These are phyloP conservation scores for Hygrophila difformis DNA, from an alignment of 257 asterid genomes.

Conservation along the genomic window DNA sequence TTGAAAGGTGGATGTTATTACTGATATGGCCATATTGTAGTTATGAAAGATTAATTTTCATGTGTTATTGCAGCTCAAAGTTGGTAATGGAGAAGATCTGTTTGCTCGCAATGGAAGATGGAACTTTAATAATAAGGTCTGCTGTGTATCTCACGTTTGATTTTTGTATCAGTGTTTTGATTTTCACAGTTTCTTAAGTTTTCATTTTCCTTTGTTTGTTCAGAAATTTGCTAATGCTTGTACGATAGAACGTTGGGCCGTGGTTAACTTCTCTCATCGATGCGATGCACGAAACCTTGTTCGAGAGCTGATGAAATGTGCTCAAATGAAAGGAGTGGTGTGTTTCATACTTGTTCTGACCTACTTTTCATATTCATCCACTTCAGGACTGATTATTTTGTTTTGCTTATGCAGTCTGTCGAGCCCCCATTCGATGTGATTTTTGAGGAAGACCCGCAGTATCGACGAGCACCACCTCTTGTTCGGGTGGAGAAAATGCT, in stretches of 20 bases:
- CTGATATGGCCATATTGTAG: neutral
- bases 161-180: neutral
- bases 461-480: conserved; percentile 58
- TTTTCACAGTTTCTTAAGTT: conserved; percentile 4
- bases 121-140: conserved; percentile 82
- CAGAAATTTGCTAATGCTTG: conserved; percentile 60
- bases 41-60: neutral
- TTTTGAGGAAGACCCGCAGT: conserved; percentile 59
- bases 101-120: conserved; percentile 77
- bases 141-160: neutral
- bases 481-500: conserved; percentile 82
- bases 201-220: conserved; percentile 3
- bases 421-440: conserved; percentile 53
- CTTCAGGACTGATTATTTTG: no score
- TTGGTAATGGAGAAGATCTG: conserved; percentile 76
- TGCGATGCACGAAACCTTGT: conserved; percentile 54
- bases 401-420: conserved; percentile 32
- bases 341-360: conserved; percentile 18
- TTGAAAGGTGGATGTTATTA: neutral
- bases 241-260: conserved; percentile 80
- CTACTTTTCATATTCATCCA: no score
- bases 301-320: conserved; percentile 57
- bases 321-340: conserved; percentile 74
- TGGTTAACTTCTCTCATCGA: conserved; percentile 85
- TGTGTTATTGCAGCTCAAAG: conserved; percentile 54